Conservation (phyloP, 2,329 filamentous ascomycete genomes). For the Fusarium citri region DNA sequence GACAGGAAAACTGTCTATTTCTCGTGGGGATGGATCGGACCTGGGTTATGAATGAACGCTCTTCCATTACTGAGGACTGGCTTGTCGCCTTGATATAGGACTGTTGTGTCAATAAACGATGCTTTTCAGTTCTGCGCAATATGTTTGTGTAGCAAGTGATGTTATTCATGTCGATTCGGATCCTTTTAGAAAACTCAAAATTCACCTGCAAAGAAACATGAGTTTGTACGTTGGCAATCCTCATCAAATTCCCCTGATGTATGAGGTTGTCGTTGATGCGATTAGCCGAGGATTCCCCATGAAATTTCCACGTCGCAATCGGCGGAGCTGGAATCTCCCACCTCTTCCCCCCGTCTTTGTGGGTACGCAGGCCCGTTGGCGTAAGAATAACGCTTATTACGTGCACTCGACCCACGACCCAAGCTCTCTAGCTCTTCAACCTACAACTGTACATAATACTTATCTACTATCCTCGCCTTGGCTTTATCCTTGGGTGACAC, state of each 20-base stretch:
- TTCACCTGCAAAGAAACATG: background rate
- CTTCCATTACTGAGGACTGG: conserved; percentile 44
- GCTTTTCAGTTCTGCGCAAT: conserved; percentile 41
- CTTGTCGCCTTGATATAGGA: conserved; percentile 44
- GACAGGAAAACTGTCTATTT: conserved; percentile 45
- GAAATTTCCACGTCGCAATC: conserved; percentile 10
- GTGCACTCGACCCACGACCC: conserved; percentile 35
- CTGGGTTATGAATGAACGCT: conserved; percentile 48
- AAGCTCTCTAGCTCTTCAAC: conserved; percentile 27
- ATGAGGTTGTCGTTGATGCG: background rate
- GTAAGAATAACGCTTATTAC: conserved; percentile 29
- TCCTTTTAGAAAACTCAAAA: background rate
- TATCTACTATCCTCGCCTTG: conserved; percentile 10
- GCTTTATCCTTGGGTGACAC: conserved; percentile 5
- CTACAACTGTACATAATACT: conserved; percentile 19
- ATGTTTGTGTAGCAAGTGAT: background rate
- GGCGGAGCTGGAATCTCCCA: conserved; percentile 13
- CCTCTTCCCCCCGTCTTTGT: conserved; percentile 15
- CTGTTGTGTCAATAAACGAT: conserved; percentile 45
- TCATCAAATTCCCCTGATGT: background rate
- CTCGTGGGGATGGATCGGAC: conserved; percentile 49
- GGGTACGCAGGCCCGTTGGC: conserved; percentile 8
- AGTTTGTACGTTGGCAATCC: background rate
- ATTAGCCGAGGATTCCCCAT: conserved; percentile 53
- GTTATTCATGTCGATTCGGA: background rate